Base-by-base conservation (phyloP, 371 early-diverging fungal genomes). In the Haplosporangium sp. region DNA sequence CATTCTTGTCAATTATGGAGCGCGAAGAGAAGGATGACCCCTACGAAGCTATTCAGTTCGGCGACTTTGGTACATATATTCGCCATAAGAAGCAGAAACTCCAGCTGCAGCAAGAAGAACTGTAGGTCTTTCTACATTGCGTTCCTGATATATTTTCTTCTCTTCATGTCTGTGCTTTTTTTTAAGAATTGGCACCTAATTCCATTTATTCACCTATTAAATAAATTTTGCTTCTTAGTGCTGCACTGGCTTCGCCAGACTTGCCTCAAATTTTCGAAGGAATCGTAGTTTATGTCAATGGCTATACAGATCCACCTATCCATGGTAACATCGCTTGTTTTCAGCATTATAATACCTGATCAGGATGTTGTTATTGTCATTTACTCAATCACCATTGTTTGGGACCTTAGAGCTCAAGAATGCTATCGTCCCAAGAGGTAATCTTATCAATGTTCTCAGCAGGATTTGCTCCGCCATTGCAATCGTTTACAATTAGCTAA, bases 231-330 rank as follows among this genome's bases (percentile, higher is more conserved):
- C 13, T 17, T 1, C 19, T 10, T 63, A 70, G 67, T 11, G 67
- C 74, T 11, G 61, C 74, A 4, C 63, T 71, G 19, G 65, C 66
- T 42, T 44, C 62, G 17, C 37, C 85, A 45, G 81, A 77, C 8
- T 48, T 57, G 8, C 69, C 83, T 0, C 86, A 74, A 35, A 86
- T 92, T 6, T 92, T 92, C 62, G 74, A 83, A 53, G 89, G 90
- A 4, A 79, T 88, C 4, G 83, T 87, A 1, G 89, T 92, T 37
- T 85, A 92, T 68, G 87, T 92, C 50, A 92, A 93, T 63, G 94
- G 94, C 2, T 94, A 91, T 53, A 90, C 91, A 0, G 71, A 87
- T 40, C 91, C 92, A 4, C 86, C 92, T 35, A 72, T 74, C 40
- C 82, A 81, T 47, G 72, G 82, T 75, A 74, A 68, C 38, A 39